phyloP scores from a whole-genome alignment of 257 asterid species.

The Scutellaria galericulata region DNA sequence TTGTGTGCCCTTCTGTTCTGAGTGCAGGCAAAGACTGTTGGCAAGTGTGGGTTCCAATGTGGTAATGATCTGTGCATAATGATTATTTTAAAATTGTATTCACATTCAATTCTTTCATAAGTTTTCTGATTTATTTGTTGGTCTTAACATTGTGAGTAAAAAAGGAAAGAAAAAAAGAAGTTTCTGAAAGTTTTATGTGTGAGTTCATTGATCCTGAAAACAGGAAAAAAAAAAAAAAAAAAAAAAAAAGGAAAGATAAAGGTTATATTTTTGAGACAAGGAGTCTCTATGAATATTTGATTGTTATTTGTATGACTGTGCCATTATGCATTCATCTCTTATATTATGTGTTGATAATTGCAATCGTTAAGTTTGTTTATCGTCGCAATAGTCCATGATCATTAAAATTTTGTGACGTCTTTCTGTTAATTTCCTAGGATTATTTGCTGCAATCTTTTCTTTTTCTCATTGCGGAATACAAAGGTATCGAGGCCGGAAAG shows the following conservation, averaged over 20 bases:
- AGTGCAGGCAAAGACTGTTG: conserved; percentile 68
- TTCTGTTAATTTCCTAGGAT: conserved; percentile 51
- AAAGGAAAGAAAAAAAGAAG: neutral
- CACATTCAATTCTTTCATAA: neutral
- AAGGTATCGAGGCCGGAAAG: conserved; percentile 74
- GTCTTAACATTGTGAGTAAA: neutral
- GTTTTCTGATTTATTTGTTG: neutral
- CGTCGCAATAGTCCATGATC: conserved; percentile 10
- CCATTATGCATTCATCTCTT: neutral
- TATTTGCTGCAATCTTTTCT: conserved; percentile 81
- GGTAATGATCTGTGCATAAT: conserved; percentile 52
- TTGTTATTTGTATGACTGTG: neutral
- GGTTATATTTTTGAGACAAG: neutral
- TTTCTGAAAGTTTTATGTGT: conserved; percentile 2
- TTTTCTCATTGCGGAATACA: conserved; percentile 79
- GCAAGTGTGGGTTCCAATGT: conserved; percentile 63
- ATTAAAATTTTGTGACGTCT: neutral
- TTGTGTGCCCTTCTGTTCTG: conserved; percentile 11
- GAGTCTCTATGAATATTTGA: neutral
- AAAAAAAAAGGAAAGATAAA: neutral
- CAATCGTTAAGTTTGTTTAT: conserved; percentile 10
- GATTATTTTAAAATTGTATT: neutral
- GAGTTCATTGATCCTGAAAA: neutral
- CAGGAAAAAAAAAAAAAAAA: neutral
- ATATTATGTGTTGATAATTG: neutral